Evolutionary conservation across 495 filamentous ascomycete species (phyloP), one percentile per base, ranked within the genome.

Genomic region (Cenococcum geophilum): DNA sequence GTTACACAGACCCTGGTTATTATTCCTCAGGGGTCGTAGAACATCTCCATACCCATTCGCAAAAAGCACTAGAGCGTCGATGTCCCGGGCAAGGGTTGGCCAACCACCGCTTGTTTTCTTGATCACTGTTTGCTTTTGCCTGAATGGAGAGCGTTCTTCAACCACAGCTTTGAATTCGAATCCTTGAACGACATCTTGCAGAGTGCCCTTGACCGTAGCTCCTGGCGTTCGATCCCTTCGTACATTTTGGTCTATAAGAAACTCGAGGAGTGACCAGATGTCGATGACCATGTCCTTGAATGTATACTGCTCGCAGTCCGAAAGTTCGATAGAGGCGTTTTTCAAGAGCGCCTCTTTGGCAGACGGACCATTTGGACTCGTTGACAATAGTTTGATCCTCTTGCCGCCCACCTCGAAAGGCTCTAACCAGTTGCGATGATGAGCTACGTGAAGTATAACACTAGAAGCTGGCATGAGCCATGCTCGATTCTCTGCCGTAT

Each of bases 211-310:
- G 14, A 70, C 14, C 12, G 67, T 32, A 10, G 51, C 6, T 5
- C 69, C 64, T 21, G 53, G 22, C 1, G 35, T 47, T 9, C 50
- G 23, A 3, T 63, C 56, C 11, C 37, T 47, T 6, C 10, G n/a
- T 1, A 54, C 62, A n/a, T 68, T 62, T 20, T 59, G 52, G 6
- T 70, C 69, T 43, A 65, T 62, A 2, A 70, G 42, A n/a, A 58
- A 69, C 9, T 68, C 67, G 12, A 71, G 25, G 0, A 55, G 14
- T 5, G 69, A 71, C 69, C 69, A 71, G 2, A 66, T 66, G 43
- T 68, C 51, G 8, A 60, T 11, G 12, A 70, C 34, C 22, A 62
- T 35, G n/a, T 71, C 65, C 53, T 60, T 55, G 50, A 71, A 59
- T 4, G 40, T 65, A 37, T 70, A 62, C 0, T 57, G 27, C 22